Conservation (phyloP, 305 asterid genomes). For the Petunia hybrid region DNA sequence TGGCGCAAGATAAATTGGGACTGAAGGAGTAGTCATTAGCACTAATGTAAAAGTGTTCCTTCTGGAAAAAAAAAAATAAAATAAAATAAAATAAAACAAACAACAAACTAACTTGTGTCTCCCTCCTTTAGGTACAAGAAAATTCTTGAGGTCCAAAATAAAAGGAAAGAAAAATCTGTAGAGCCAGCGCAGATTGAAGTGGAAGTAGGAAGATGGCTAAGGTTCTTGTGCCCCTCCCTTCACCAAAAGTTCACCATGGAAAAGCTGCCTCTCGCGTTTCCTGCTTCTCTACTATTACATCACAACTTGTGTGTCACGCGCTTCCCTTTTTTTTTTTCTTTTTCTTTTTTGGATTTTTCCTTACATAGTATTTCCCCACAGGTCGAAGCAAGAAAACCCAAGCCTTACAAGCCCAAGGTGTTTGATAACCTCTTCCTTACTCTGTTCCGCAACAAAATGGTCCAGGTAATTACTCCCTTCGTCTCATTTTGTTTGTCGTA, state of each 20-base stretch:
- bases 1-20: too few species aligned
- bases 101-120: too few species aligned
- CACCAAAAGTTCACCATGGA: not conserved
- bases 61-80: too few species aligned
- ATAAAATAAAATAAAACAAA: too few species aligned
- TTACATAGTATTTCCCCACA: slow-evolving; percentile 28
- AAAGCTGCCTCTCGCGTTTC: slow-evolving; percentile 22
- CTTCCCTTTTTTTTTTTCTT: not conserved
- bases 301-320: not conserved
- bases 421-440: slow-evolving; percentile 65
- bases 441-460: slow-evolving; percentile 80
- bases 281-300: slow-evolving; percentile 17
- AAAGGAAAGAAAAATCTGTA: not conserved
- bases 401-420: slow-evolving; percentile 55
- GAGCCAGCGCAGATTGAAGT: not conserved
- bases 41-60: too few species aligned
- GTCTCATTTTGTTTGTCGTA: not conserved
- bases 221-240: slow-evolving; percentile 17
- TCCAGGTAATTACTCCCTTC: slow-evolving; percentile 48
- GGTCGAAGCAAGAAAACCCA: slow-evolving; percentile 49
- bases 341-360: not conserved
- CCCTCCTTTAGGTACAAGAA: not conserved
- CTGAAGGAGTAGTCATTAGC: too few species aligned
- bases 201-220: slow-evolving; percentile 20
- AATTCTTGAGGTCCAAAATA: not conserved